These are phyloP conservation scores for Litchi chinensis DNA, from an alignment of 345 rosid genomes.

Conservation along the genomic window DNA sequence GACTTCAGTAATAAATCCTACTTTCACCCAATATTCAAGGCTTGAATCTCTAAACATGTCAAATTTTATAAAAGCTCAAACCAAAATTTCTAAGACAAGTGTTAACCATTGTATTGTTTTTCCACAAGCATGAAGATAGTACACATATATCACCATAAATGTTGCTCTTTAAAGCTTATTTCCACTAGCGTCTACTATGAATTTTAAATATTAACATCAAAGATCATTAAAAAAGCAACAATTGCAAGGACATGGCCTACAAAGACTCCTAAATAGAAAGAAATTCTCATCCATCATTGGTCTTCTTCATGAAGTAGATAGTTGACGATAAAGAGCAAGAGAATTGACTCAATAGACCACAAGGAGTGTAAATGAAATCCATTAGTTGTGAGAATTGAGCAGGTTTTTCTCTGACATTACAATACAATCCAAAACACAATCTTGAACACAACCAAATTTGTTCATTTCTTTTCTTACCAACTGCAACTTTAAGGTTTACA, in stretches of 20 bases:
- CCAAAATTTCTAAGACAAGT: not conserved
- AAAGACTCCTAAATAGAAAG: not conserved
- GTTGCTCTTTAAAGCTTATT: not conserved
- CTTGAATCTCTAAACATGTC: not conserved
- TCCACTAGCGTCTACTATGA: not conserved
- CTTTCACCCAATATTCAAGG: not conserved
- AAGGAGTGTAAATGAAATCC: not conserved
- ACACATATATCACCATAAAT: not conserved
- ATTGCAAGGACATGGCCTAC: not conserved
- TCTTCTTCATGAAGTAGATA: slow-evolving; percentile 11
- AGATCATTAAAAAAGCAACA: not conserved
- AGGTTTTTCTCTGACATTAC: not conserved
- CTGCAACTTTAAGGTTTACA: not conserved
- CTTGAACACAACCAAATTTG: not conserved
- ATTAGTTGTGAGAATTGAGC: not conserved
- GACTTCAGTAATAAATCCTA: not conserved
- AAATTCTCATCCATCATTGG: not conserved
- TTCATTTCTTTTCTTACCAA: not conserved
- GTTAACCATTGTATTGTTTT: not conserved
- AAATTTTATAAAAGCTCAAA: not conserved
- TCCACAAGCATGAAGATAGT: not conserved
- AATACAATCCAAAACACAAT: not conserved
- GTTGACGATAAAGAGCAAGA: not conserved
- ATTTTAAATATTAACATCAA: not conserved
- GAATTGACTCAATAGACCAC: not conserved